phyloP scores from a whole-genome alignment of 2,329 filamentous ascomycete genomes.

The Aaosphaeria arxii region DNA sequence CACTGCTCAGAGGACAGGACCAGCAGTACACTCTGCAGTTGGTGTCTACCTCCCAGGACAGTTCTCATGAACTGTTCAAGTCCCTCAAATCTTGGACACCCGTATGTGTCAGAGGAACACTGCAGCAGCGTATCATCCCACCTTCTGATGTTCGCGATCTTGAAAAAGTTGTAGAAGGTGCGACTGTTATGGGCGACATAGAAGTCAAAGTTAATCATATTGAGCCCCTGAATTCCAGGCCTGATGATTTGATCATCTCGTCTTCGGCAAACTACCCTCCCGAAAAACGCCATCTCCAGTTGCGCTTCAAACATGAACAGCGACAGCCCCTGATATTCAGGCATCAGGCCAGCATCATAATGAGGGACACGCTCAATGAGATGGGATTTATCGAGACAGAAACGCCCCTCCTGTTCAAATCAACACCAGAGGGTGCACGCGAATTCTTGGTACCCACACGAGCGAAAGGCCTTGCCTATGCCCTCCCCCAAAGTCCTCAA shows the following conservation, averaged over 20 bases:
- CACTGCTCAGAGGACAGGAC: conserved; percentile 51
- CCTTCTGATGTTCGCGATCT: conserved; percentile 23
- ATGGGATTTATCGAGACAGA: conserved; percentile 74
- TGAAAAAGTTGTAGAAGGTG: conserved; percentile 16
- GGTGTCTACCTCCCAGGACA: conserved; percentile 43
- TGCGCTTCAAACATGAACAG: conserved; percentile 70
- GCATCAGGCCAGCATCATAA: conserved; percentile 55
- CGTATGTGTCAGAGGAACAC: conserved; percentile 51
- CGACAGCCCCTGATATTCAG: conserved; percentile 69
- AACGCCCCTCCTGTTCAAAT: conserved; percentile 94
- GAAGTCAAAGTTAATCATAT: conserved; percentile 65
- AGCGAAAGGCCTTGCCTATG: conserved; percentile 73
- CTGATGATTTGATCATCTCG: conserved; percentile 73
- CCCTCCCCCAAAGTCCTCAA: conserved; percentile 91
- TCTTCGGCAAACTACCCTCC: conserved; percentile 70
- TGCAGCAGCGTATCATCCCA: conserved; percentile 40
- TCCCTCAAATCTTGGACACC: conserved; percentile 51
- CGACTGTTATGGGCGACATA: conserved; percentile 38
- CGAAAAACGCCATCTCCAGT: conserved; percentile 76
- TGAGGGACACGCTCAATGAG: conserved; percentile 52
- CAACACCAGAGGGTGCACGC: conserved; percentile 89
- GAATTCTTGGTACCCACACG: conserved; percentile 93
- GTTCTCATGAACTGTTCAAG: conserved; percentile 40
- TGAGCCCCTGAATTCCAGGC: conserved; percentile 68
- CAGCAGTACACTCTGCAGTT: conserved; percentile 49